These are phyloP conservation scores for Dactylellina sp. DNA, from an alignment of 2,329 filamentous ascomycete genomes.

Conservation along the genomic window DNA sequence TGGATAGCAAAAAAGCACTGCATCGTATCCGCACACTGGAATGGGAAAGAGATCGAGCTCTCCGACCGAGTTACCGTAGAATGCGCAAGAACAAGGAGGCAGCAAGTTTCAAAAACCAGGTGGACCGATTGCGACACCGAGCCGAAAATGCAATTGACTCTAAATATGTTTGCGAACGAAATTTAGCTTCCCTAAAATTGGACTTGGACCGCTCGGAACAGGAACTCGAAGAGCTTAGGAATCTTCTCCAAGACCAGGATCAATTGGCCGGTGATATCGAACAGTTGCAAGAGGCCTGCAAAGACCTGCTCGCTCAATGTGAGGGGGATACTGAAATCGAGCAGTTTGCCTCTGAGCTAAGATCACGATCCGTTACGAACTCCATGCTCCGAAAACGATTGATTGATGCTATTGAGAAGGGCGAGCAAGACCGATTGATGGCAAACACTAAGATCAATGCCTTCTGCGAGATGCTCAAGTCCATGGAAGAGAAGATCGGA, in stretches of 20 bases:
- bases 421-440: conserved; percentile 82
- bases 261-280: conserved; percentile 58
- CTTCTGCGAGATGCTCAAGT: conserved; percentile 82
- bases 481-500: conserved; percentile 85
- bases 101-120: conserved; percentile 80
- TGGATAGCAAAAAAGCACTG: conserved; percentile 83
- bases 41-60: conserved; percentile 78
- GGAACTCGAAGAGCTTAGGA: conserved; percentile 85
- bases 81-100: conserved; percentile 86
- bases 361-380: conserved; percentile 67
- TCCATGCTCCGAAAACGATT: conserved; percentile 79
- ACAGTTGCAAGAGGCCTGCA: conserved; percentile 70
- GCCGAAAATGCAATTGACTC: conserved; percentile 94
- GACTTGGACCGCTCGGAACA: conserved; percentile 94
- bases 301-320: conserved; percentile 70
- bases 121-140: conserved; percentile 82
- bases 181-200: conserved; percentile 88
- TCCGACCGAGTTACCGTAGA: conserved; percentile 76
- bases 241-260: conserved; percentile 83
- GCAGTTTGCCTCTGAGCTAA: conserved; percentile 73
- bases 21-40: conserved; percentile 84
- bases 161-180: conserved; percentile 96
- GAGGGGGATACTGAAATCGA: conserved; percentile 65
- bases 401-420: conserved; percentile 80
- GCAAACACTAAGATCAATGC: conserved; percentile 85